Evolutionary conservation across 2,329 filamentous ascomycete species (phyloP), one percentile per base, ranked within the genome.

Genomic region (Daldinia sp.): DNA sequence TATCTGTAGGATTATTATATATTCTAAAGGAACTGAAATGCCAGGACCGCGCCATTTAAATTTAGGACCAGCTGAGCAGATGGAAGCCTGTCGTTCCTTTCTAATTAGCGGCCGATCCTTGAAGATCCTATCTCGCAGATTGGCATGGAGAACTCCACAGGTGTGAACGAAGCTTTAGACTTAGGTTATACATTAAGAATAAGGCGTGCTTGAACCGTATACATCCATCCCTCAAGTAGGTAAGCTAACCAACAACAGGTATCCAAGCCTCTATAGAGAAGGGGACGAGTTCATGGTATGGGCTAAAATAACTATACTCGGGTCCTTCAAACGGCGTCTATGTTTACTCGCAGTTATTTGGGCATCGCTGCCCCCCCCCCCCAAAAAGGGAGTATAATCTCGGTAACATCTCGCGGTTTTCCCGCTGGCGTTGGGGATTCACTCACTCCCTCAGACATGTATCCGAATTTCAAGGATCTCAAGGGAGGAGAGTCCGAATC

Each of bases 271-370:
- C 15, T 85, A 85, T 67, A 68, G 72, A 1, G 78, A 82, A 51
- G 80, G 81, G 5, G 77, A 81, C 4, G 71, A 77, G 7, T 89
- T 90, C 68, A 78, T 83, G 7, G 82, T 88, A 5, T 91, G 86
- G 85, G 82, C 86, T 15, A 91, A n/a, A n/a, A 90, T 72, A 84
- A 87, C 68, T 90, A 90, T 73, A 83, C 85, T 4, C 82, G 86
- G 4, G 86, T 88, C 0, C 77, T 89, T 9, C 85, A 90, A 71
- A 87, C 86, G 1, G 87, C 87, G 1, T 78, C 84, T 52, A 80
- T 86, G 45, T 90, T 90, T 65, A 78, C 87, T 1, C 81, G 82
- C 29, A 87, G 87, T 6, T 90, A 85, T 70, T 73, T 90, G 0
- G 87, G 87, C 0, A 79, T 82, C 19, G 82, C 84, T 41, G 81